Evolutionary conservation across 2,329 filamentous ascomycete genomes (phyloP).

Genomic region (Pseudogymnoascus sp.): DNA sequence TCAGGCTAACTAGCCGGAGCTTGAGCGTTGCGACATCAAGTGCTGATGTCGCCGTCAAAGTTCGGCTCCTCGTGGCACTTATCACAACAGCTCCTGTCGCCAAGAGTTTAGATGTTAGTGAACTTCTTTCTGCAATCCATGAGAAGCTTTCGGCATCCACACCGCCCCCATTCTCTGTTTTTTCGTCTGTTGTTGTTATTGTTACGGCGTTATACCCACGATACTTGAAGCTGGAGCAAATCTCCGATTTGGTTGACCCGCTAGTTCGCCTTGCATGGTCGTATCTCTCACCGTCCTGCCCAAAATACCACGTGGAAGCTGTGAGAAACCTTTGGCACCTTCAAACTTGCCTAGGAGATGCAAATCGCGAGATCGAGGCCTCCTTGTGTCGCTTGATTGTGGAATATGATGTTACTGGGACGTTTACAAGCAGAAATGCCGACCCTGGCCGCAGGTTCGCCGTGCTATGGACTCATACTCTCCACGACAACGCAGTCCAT

Average conservation of each 20-base stretch:
- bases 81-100: constrained; percentile 46
- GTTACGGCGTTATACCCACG: constrained; percentile 50
- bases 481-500: constrained; percentile 48
- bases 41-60: constrained; percentile 49
- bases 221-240: constrained; percentile 46
- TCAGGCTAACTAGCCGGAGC: constrained; percentile 44
- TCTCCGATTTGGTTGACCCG: constrained; percentile 58
- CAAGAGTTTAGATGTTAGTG: constrained; percentile 42
- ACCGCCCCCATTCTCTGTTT: constrained; percentile 43
- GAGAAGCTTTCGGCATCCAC: constrained; percentile 38
- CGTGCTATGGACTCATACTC: constrained; percentile 75
- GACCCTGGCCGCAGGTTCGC: constrained; percentile 65
- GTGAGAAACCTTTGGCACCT: constrained; percentile 82
- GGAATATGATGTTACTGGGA: constrained; percentile 42
- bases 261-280: constrained; percentile 71
- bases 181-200: constrained; percentile 54
- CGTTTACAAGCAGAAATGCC: constrained; percentile 43
- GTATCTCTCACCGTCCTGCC: constrained; percentile 72
- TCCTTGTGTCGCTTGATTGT: constrained; percentile 67
- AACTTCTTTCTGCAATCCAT: constrained; percentile 47
- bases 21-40: constrained; percentile 37
- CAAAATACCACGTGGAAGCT: constrained; percentile 92
- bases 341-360: constrained; percentile 62
- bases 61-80: constrained; percentile 53
- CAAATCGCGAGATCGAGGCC: constrained; percentile 72